Evolutionary conservation across 2,329 filamentous ascomycete species (phyloP).

Genomic region (Fusarium newnesense): DNA sequence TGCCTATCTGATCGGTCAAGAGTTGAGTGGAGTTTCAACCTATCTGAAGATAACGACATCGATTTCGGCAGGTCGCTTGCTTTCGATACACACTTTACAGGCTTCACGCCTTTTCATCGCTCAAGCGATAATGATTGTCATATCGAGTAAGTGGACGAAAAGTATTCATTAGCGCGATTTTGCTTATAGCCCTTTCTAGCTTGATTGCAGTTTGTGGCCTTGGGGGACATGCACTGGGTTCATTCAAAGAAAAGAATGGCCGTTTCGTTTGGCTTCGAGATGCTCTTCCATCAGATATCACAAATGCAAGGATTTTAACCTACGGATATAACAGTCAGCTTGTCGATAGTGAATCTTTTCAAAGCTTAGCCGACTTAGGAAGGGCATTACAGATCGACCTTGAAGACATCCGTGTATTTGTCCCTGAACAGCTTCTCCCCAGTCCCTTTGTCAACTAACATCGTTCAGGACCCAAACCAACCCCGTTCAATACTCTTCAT

Average conservation of each 20-base stretch:
- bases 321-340: neutral
- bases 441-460: accelerated
- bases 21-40: neutral
- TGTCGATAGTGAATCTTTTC: neutral
- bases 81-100: neutral
- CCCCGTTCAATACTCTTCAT: neutral
- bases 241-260: neutral
- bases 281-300: neutral
- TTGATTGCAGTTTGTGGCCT: neutral
- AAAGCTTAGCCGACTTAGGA: neutral
- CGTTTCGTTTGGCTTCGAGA: conserved; percentile 4
- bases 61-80: neutral
- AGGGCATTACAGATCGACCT: neutral
- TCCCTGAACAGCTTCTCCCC: accelerated
- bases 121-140: neutral
- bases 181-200: neutral
- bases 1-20: neutral
- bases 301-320: neutral
- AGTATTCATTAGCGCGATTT: accelerated
- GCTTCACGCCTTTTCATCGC: neutral
- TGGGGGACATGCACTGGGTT: neutral
- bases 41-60: neutral
- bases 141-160: neutral
- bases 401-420: neutral
- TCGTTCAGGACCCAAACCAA: neutral